Percentiles rank a stretch among this genome's conserved stretches.
Evolutionary conservation across 345 rosid species (phyloP).

Genomic region (Limnanthes douglasii): DNA sequence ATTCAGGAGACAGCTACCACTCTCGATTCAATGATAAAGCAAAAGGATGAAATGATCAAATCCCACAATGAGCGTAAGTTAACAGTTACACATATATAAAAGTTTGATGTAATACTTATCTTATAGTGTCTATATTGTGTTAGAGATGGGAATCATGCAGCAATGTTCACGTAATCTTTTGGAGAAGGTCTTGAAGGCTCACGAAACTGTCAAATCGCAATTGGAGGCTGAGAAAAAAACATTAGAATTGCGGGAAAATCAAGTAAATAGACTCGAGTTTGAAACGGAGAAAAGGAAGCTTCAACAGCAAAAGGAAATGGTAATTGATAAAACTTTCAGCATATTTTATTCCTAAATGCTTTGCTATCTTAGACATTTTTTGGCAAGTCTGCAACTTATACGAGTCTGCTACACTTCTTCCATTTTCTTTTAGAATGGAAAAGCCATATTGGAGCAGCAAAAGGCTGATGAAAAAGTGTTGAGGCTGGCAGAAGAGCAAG

Average conservation of each 20-base stretch:
- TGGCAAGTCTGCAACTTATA: too few relatives aligned
- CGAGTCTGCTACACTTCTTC: background rate
- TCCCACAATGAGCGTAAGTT: constrained; percentile 29
- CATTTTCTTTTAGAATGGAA: constrained; percentile 31
- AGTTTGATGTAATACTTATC: background rate
- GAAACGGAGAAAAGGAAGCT: constrained; percentile 31
- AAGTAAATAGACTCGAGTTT: constrained; percentile 23
- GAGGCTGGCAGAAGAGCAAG: constrained; percentile 41
- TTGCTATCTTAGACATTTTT: background rate
- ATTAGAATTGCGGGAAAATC: constrained; percentile 26
- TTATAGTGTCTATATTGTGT: background rate
- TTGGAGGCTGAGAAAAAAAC: constrained; percentile 19
- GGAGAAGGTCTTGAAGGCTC: constrained; percentile 26
- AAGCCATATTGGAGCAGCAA: constrained; percentile 46
- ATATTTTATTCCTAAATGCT: background rate
- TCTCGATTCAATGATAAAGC: constrained; percentile 11
- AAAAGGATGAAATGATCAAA: constrained; percentile 22
- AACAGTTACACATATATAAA: too few relatives aligned
- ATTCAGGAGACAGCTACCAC: constrained; percentile 13
- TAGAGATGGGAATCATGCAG: constrained; percentile 28
- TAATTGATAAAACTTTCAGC: constrained; percentile 7
- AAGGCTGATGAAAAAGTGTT: constrained; percentile 32
- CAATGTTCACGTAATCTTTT: constrained; percentile 15
- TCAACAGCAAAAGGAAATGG: constrained; percentile 28
- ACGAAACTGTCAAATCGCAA: constrained; percentile 16